Evolutionary conservation across 2,329 filamentous ascomycete genomes (phyloP), one percentile per base, ranked within the genome.

Genomic region (Cryphonectria parasitica): DNA sequence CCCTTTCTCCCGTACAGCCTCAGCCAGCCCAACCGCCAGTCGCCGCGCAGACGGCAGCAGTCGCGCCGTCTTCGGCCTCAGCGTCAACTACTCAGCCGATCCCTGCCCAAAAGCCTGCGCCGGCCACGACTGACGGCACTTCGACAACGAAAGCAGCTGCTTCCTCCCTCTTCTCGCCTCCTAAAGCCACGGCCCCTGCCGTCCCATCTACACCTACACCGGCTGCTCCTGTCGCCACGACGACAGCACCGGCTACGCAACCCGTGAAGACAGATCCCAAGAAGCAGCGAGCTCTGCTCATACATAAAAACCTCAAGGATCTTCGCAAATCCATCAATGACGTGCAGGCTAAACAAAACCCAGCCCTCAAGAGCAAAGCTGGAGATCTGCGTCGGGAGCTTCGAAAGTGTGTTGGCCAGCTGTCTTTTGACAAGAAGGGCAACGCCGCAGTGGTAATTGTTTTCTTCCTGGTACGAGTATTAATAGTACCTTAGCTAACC

Each of bases 361-460:
- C 75, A 78, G 74, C 80, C 77, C 80, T 94, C 39, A 93, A 93
- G 79, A 84, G 85, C 66, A 86, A 88, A 49, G 86, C 93, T 77
- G 91, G 92, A 45, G 88, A 93, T 68, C 89, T 92, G 84, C 87
- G 93, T 56, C 85, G 93, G 71, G 87, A 90, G 58, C 89, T 96
- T 67, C 87, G 88, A 54, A 92, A 91, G 75, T 89, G 87, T 25
- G 86, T 95, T 68, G 93, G 93, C 8, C 92, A 96, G 77, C 81
- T 94, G 39, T 91, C 34, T 60, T 75, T 25, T 73, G 75, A 41
- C 75, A 76, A 45, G 79, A 80, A 73, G 85, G 81, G 66, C 77
- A 80, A 72, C 86, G 87, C 74, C 88, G 90, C 81, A 75, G 83
- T 69, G 43, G 67, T 28, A 25, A 68, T 62, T 52, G 36, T 39